Base-by-base conservation (phyloP, 1,284 basidiomycete genomes). In the Malassezia arunalokei region DNA sequence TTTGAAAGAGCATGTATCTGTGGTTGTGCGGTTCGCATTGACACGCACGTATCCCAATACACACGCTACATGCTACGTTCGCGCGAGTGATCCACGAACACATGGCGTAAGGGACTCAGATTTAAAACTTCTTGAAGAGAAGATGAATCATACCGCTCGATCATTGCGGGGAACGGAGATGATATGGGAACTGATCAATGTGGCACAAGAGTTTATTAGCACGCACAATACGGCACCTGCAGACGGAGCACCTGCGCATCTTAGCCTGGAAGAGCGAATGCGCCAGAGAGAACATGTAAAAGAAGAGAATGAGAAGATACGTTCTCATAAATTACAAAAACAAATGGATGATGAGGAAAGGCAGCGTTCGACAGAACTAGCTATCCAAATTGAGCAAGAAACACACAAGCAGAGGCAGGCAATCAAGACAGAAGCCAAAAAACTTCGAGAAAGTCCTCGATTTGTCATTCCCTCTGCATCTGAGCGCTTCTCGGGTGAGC, bases 111-210 rank as follows among this genome's bases (percentile, higher is more conserved):
- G 58, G 8, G 11, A 49, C 3, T 29, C 43, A 27, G 56, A 68
- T 11, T 41, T 67, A 6, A 30, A 33, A 31, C 47, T 48, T 40
- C 59, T 73, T 12, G 51, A 39, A 35, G 56, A 51, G 32, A 54
- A 54, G 33, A 54, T 72, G 43, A 52, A 54, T 20, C 42, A 40
- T 12, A 63, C 64, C 12, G 65, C 68, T n/a, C 59, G 55, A 20
- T 44, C 53, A 24, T 58, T 71, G 12, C 40, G 71, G 3, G 72
- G 71, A 17, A 58, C 64, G 9, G 72, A 73, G 38, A 74, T 74
- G 73, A 57, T 74, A 29, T 74, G 71, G 64, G 73, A 74, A 54
- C 59, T 74, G 30, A 64, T 71, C 43, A 61, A 48, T 6, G 30
- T 48, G 27, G 66, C 56, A 3, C 66, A 68, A 43, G 68, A 71